Evolutionary conservation across 2,329 filamentous ascomycete species (phyloP).

Genomic region (Diplodia intermedia): DNA sequence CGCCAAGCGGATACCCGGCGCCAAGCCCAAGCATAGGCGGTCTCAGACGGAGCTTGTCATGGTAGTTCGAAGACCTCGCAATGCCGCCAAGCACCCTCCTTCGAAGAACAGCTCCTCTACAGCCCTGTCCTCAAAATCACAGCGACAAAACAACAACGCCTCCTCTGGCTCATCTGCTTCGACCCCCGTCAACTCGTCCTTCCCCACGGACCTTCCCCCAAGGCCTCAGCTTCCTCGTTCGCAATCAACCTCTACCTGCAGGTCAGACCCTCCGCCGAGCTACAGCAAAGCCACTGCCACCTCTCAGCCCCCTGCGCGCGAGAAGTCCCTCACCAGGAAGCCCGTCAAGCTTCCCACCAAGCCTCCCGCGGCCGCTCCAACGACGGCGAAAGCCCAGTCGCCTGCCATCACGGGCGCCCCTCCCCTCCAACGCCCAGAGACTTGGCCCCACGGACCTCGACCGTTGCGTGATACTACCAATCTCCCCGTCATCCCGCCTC

Average conservation of each 20-base stretch:
- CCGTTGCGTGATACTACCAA: background rate
- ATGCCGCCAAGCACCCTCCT: slow-evolving; percentile 35
- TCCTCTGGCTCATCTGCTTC: slow-evolving; percentile 28
- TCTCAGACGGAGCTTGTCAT: slow-evolving; percentile 46
- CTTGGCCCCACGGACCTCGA: slow-evolving; percentile 24
- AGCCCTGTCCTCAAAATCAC: background rate
- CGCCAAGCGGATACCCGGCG: slow-evolving; percentile 9
- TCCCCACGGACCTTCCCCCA: slow-evolving; percentile 11
- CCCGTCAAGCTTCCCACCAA: slow-evolving; percentile 11
- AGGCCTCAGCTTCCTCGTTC: slow-evolving; percentile 22
- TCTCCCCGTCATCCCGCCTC: background rate
- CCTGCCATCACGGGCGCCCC: background rate
- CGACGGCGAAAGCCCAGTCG: background rate
- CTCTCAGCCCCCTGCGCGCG: slow-evolving; percentile 4
- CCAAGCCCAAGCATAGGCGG: slow-evolving; percentile 6
- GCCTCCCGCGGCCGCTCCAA: background rate
- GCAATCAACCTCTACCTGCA: slow-evolving; percentile 10
- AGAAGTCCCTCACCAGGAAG: slow-evolving; percentile 3
- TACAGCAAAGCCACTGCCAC: slow-evolving; percentile 16
- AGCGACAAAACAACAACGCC: background rate
- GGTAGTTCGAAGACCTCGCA: slow-evolving; percentile 42
- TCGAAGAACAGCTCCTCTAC: slow-evolving; percentile 10
- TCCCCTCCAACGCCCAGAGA: slow-evolving; percentile 8
- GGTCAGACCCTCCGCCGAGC: slow-evolving; percentile 14
- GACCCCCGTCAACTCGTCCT: slow-evolving; percentile 1